Base-by-base conservation (phyloP, 2,329 filamentous ascomycete genomes). In the Phialophora verrucosa region DNA sequence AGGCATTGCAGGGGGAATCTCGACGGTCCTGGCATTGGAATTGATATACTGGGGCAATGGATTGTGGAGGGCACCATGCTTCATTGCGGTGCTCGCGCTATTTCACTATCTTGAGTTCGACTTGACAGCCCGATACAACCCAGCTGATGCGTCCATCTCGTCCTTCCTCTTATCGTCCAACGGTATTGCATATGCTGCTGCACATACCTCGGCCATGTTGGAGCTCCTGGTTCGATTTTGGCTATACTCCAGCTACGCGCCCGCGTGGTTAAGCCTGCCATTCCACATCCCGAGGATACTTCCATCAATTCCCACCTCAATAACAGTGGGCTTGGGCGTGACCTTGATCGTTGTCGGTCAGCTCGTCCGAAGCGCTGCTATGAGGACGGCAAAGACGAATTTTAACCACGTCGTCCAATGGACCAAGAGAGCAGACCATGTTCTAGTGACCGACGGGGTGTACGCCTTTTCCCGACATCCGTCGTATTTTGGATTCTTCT, bases 101-200 rank as follows among this genome's bases (percentile, higher is more conserved):
- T 98, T 98, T 81, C 95, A 99, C 83, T 98, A 97, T 80, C 88
- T 98, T 78, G 95, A 99, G 80, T 99, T 93, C 83, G 96, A 89
- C 84, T 92, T 89, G 35, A 97, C 94, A 0, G 93, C 94, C 8
- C 83, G 84, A 63, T 91, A 91, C 80, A 98, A 98, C 78, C 92
- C 91, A 0, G 83, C 85, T 17, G 84, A 88, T 59, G 92, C 91
- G 23, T 86, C 84, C 27, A 83, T 93, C 23, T 85, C 86, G 61
- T 90, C 91, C 42, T 99, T 96, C 77, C 86, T 99, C 14, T 84
- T 98, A 42, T 90, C 88, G 44, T 88, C 87, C 58, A 99, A 99
- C 78, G 95, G 95, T 77, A 87, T 86, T 51, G 88, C 87, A 5
- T 98, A 98, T 78, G 90, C 90, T 69, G 85, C 92, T 71, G 95